These are phyloP conservation scores for Graphium sp. DNA, from an alignment of 2,329 filamentous ascomycete genomes.

Conservation along the genomic window DNA sequence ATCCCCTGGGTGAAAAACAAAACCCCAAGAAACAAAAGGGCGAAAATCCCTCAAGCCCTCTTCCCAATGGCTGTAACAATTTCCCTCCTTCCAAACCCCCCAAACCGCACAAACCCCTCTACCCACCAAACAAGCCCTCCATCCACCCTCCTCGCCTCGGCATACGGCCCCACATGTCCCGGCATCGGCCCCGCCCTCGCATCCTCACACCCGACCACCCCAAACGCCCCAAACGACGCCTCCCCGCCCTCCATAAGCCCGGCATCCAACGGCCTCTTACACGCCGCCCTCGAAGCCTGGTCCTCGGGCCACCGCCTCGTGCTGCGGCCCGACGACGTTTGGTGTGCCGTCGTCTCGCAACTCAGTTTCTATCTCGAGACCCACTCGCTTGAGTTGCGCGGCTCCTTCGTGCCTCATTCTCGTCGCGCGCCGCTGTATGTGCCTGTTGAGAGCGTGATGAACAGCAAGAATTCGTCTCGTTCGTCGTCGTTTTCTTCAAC, in stretches of 20 bases:
- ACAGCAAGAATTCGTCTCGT: conserved; percentile 7
- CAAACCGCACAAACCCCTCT: too few relatives aligned
- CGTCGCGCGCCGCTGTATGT: too few relatives aligned
- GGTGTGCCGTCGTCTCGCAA: conserved; percentile 32
- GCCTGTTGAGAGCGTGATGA: too few relatives aligned
- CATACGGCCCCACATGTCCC: too few relatives aligned
- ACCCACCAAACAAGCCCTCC: too few relatives aligned
- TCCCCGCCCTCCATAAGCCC: background rate
- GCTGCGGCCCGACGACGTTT: conserved; percentile 33
- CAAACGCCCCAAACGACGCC: too few relatives aligned
- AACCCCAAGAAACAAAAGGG: background rate
- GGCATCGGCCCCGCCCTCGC: too few relatives aligned
- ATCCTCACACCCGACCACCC: too few relatives aligned
- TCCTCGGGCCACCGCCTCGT: conserved; percentile 23
- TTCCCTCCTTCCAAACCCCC: background rate
- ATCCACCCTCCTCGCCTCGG: too few relatives aligned
- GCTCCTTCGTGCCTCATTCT: conserved; percentile 24
- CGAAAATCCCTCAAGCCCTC: background rate
- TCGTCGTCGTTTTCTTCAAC: too few relatives aligned
- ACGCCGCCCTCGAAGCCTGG: conserved; percentile 20
- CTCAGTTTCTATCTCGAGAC: conserved; percentile 26
- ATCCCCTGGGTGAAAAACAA: too few relatives aligned
- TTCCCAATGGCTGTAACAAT: background rate
- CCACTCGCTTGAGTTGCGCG: conserved; percentile 24
- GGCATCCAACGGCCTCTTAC: conserved; percentile 19